Evolutionary conservation across 2,329 filamentous ascomycete species (phyloP).

Genomic region (Phoma sp.): DNA sequence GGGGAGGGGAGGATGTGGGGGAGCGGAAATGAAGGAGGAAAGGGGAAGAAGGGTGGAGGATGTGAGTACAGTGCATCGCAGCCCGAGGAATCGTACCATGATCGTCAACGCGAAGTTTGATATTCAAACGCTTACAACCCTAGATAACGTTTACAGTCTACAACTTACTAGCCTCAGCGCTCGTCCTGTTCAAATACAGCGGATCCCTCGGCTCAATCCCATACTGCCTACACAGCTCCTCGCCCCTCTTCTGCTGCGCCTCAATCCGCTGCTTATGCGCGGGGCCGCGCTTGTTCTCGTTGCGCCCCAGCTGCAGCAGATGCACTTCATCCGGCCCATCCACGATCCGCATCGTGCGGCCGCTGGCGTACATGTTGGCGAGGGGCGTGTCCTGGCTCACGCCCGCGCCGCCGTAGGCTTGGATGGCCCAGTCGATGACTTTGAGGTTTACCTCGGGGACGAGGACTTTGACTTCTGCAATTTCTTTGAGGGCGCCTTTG

Average conservation of each 20-base stretch:
- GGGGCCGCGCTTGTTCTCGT: conserved; percentile 75
- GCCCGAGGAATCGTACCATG: no score
- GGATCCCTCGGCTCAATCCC: conserved; percentile 53
- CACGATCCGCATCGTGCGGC: conserved; percentile 82
- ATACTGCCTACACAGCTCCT: conserved; percentile 69
- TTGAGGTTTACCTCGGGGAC: conserved; percentile 81
- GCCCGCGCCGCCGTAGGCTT: conserved; percentile 89
- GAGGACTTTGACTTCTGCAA: conserved; percentile 93
- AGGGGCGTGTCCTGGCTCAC: conserved; percentile 94
- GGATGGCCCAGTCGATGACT: conserved; percentile 93
- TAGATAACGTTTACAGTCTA: conserved; percentile 21
- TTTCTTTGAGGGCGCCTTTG: conserved; percentile 89
- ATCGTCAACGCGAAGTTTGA: no score
- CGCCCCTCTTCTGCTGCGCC: conserved; percentile 69
- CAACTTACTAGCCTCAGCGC: conserved; percentile 50
- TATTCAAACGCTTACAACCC: no score
- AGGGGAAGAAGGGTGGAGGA: no score
- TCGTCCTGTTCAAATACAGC: conserved; percentile 51
- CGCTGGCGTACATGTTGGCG: conserved; percentile 75
- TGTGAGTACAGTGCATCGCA: no score
- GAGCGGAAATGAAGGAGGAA: no score
- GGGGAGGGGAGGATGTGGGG: no score
- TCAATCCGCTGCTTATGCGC: conserved; percentile 67
- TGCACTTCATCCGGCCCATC: conserved; percentile 97
- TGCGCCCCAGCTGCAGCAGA: conserved; percentile 74